Base-by-base conservation (phyloP, 441 rosid genomes). In the Erodium texanum region DNA sequence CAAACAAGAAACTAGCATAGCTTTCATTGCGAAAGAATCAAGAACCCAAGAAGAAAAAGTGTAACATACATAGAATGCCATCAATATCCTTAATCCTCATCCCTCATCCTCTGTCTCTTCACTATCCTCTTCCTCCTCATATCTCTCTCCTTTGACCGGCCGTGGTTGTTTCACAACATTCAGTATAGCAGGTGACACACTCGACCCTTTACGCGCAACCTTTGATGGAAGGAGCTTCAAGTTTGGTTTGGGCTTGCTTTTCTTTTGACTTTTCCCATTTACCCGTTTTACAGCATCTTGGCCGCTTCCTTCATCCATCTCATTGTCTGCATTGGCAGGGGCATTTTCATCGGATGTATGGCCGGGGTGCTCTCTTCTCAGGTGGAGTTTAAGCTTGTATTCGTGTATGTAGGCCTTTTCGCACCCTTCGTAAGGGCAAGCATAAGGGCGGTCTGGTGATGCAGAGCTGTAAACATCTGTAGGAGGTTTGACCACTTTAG, bases 41-140 rank as follows among this genome's bases (percentile, higher is more conserved):
- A n/a, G n/a, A 10, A 36, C 41, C 6, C 41, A 36, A 36, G 41
- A 10, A 36, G 41, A 36, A 36, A 36, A 36, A 10, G 41, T n/a
- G n/a, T n/a, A n/a, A 43, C 50, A 11, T 11, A 43, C 23, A 56
- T 18, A 56, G 5, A 56, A 11, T 7, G 12, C 24, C 11, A 9
- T 56, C 2, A 56, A 19, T 15, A 56, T 56, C 24, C 12, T 56
- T 83, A 91, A 68, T 89, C 97, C 82, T 89, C 99, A 64, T 91
- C 75, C 70, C 82, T 89, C 99, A 64, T 91, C 75, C 70, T 93
- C 96, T 0, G 99, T 93, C 82, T 93, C 99, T 75, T 93, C 97
- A 16, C 92, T 85, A 66, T 89, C 98, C 78, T 90, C 24, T 32
- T 32, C 36, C 36, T 32, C 36, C 62, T 56, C 62, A 0, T 78